Evolutionary conservation across 78 protist genomes (phyloP), one percentile per base, ranked within the genome.

Genomic region (Speleostelium caveatum): DNA sequence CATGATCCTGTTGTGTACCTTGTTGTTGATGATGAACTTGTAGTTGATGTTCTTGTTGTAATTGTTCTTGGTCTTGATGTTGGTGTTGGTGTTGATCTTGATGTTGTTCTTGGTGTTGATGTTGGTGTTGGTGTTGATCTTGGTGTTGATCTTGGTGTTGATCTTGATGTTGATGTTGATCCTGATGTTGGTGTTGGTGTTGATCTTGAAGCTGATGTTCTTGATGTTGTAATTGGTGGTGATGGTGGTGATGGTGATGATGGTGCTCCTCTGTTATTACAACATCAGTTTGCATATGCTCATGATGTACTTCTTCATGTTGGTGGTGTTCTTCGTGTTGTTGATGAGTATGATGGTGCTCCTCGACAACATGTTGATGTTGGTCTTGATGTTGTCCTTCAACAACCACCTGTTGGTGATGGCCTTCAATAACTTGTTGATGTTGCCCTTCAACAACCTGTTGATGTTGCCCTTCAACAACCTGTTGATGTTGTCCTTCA

Each of bases 71-170:
- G 14, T 30, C 30, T 24, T 45, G 33, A 1, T 26, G 22, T 39
- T 69, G 41, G 19, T 49, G 6, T 39, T 69, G 75, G 10, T 69
- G 26, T 69, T 69, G 75, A 69, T 45, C 39, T 55, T 33, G 30
- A 14, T 12, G 61, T 7, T 32, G 5, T 33, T 63, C 58, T n/a
- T 62, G 58, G 4, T 28, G 30, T 12, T 32, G 22, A 45, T 53
- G 63, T 28, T 10, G 33, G 2, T 45, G 28, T 32, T 30, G 36
- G 17, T 62, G 69, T 5, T 62, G 69, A 19, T 58, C 30, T 19
- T 58, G 63, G 16, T 58, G 63, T 6, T 58, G 63, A 58, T 58
- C 30, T 19, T 58, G 63, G 63, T 58, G 30, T 5, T 58, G 30
- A 8, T 5, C 24, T 5, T 62, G 69, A 19, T 3, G 4, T 6